These are phyloP conservation scores for Globisporangium emineosum DNA, from an alignment of 352 stramenopile species.

Conservation along the genomic window DNA sequence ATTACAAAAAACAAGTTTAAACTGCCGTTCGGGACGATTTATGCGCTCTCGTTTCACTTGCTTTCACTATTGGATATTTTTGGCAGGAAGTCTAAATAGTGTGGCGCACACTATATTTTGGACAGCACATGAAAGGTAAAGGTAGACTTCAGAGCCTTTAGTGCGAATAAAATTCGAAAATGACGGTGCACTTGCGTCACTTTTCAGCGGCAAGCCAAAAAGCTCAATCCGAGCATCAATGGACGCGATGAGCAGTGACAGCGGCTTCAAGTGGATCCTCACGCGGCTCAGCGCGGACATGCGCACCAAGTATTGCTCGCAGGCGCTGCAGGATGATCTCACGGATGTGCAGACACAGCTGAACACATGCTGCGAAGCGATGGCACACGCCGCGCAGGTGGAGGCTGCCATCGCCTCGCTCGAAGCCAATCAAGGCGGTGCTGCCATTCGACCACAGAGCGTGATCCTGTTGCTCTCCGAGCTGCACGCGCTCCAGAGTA, in stretches of 20 bases:
- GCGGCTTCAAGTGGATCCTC: constrained; percentile 30
- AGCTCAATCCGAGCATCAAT: background rate
- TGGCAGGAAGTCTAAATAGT: background rate
- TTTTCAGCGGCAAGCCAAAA: background rate
- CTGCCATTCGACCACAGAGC: constrained; percentile 8
- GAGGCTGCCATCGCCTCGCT: constrained; percentile 25
- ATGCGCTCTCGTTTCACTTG: too few relatives aligned
- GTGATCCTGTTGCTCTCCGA: constrained; percentile 30
- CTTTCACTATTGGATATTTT: background rate
- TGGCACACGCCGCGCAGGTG: constrained; percentile 29
- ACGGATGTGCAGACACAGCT: constrained; percentile 17
- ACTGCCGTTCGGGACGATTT: too few relatives aligned
- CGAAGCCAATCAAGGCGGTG: constrained; percentile 10
- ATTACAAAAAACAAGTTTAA: too few relatives aligned
- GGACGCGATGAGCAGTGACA: constrained; percentile 10
- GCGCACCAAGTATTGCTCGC: constrained; percentile 23
- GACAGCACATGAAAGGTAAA: background rate
- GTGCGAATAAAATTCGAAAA: background rate
- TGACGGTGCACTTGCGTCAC: background rate
- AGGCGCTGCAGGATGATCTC: constrained; percentile 26
- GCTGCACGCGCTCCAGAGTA: constrained; percentile 29
- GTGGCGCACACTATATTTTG: background rate
- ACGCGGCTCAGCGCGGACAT: constrained; percentile 18
- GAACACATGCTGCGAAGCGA: constrained; percentile 20
- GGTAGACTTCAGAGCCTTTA: background rate